Conservation (phyloP, 306 rosid genomes). For the Boehmeria nivea region DNA sequence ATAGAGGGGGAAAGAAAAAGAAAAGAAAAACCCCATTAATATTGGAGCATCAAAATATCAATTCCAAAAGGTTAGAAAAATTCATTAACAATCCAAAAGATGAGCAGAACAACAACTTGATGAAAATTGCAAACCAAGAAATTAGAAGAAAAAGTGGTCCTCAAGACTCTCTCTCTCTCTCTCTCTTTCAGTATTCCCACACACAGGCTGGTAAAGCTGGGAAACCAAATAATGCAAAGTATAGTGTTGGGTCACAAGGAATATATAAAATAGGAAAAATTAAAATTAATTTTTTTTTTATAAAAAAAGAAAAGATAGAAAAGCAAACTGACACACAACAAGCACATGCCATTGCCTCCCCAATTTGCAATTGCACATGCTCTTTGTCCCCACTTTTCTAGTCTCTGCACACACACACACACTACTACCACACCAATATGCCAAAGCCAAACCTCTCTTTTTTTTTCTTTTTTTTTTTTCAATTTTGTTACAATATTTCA, state of each 20-base stretch:
- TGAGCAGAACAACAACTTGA: conserved; percentile 23
- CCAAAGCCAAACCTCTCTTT: conserved; percentile 14
- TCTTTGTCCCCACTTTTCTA: conserved; percentile 47
- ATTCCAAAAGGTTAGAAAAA: conserved; percentile 25
- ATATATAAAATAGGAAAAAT: neutral
- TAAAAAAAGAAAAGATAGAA: neutral
- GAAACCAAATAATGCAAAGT: no score
- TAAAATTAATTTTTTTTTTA: no score
- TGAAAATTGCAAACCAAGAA: conserved; percentile 30
- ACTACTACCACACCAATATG: conserved; percentile 22
- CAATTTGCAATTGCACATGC: conserved; percentile 66
- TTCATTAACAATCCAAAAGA: neutral
- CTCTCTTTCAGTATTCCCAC: conserved; percentile 19
- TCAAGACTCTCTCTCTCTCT: neutral
- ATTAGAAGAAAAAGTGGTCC: conserved; percentile 10
- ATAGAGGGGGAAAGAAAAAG: no score
- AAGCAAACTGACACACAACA: conserved; percentile 77
- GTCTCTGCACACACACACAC: conserved; percentile 3
- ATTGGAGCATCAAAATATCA: neutral
- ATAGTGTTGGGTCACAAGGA: conserved; percentile 69
- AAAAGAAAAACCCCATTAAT: no score
- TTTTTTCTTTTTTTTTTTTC: conserved; percentile 12
- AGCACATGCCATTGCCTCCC: conserved; percentile 84
- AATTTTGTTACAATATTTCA: conserved; percentile 16
- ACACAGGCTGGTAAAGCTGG: conserved; percentile 72